phyloP scores from a whole-genome alignment of 495 filamentous ascomycete species.

The Durotheca rogersii region DNA sequence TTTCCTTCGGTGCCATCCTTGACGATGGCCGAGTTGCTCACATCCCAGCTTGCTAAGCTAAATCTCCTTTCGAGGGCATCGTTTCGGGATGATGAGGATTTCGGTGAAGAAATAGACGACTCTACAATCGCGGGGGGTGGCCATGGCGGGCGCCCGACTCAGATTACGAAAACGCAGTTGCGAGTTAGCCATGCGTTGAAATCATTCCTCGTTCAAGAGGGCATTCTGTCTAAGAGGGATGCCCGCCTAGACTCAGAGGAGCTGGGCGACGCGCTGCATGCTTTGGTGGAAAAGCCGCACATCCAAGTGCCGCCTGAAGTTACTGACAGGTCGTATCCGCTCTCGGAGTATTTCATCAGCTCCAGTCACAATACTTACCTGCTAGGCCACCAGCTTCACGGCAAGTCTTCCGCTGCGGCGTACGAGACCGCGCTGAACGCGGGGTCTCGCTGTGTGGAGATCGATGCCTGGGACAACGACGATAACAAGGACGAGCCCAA shows the following conservation, averaged over 20 bases:
- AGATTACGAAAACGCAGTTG: constrained; percentile 43
- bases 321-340: constrained; percentile 46
- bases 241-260: constrained; percentile 35
- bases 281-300: constrained; percentile 46
- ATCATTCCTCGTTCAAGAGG: constrained; percentile 44
- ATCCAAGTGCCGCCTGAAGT: constrained; percentile 46
- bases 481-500: constrained; percentile 53
- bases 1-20: background rate
- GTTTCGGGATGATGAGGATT: constrained; percentile 47
- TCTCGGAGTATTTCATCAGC: constrained; percentile 58
- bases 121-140: constrained; percentile 52
- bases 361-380: constrained; percentile 56
- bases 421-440: constrained; percentile 51
- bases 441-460: constrained; percentile 58
- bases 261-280: constrained; percentile 33
- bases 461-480: constrained; percentile 57
- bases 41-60: constrained; percentile 33
- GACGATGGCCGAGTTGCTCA: constrained; percentile 23
- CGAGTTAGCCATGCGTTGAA: constrained; percentile 50
- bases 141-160: constrained; percentile 41
- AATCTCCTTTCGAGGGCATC: constrained; percentile 35
- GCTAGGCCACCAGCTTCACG: constrained; percentile 54
- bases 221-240: constrained; percentile 38
- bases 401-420: constrained; percentile 46
- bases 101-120: constrained; percentile 48